Evolutionary conservation across 352 stramenopile species (phyloP).

Genomic region (Phytophthora multivora): DNA sequence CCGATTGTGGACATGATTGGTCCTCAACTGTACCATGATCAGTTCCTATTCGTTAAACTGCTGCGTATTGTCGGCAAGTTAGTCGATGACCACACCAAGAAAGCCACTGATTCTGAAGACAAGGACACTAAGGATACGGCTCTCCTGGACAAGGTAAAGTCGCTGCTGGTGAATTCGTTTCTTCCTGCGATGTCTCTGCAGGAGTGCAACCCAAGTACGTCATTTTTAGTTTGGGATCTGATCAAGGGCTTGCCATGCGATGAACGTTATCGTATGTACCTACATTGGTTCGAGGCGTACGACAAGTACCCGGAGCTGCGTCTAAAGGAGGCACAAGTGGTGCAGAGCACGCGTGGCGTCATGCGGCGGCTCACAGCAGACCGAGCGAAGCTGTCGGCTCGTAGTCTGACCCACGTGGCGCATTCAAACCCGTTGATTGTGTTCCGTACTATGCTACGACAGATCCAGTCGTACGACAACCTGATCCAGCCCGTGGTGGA

Average conservation of each 20-base stretch:
- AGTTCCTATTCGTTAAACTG: constrained; percentile 77
- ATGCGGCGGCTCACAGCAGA: constrained; percentile 87
- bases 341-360: constrained; percentile 72
- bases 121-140: constrained; percentile 19
- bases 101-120: constrained; percentile 8
- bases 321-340: constrained; percentile 68
- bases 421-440: constrained; percentile 95
- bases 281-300: constrained; percentile 78
- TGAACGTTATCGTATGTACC: constrained; percentile 82
- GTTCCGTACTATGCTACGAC: constrained; percentile 93
- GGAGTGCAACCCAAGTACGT: constrained; percentile 72
- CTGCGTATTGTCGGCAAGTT: constrained; percentile 64
- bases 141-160: constrained; percentile 46
- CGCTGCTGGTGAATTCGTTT: constrained; percentile 64
- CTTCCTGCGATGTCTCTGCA: constrained; percentile 79
- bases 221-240: constrained; percentile 85
- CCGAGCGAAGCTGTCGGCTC: constrained; percentile 76
- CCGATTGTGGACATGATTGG: constrained; percentile 70
- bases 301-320: constrained; percentile 59
- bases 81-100: constrained; percentile 48
- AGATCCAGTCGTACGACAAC: constrained; percentile 98
- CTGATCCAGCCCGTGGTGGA: constrained; percentile 96
- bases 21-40: constrained; percentile 67
- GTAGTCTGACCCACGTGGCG: constrained; percentile 85
- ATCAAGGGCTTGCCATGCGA: constrained; percentile 80